These are phyloP conservation scores for Mycena floridula DNA, from an alignment of 768 basidiomycete genomes.

Conservation along the genomic window DNA sequence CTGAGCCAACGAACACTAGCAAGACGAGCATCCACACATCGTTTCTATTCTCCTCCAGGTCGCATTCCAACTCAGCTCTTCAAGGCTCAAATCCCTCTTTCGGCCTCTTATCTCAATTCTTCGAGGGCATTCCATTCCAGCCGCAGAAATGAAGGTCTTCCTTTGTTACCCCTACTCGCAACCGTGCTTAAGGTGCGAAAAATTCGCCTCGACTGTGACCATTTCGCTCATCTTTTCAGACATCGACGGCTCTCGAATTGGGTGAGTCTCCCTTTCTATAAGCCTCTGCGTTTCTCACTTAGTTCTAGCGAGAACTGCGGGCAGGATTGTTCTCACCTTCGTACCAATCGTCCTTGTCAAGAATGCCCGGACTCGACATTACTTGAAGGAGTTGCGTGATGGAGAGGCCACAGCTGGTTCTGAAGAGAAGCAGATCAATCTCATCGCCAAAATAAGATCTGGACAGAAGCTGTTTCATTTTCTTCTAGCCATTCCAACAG, in stretches of 20 bases:
- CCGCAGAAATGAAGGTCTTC: conserved; percentile 21
- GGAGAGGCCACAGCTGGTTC: conserved; percentile 45
- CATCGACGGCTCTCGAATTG: conserved; percentile 68
- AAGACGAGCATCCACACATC: too few species aligned
- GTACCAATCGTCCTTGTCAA: conserved; percentile 62
- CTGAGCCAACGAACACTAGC: too few species aligned
- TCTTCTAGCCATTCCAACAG: conserved; percentile 54
- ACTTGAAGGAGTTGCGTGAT: conserved; percentile 29
- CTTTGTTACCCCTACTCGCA: conserved; percentile 50
- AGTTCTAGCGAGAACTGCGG: conserved; percentile 63
- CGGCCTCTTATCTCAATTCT: too few species aligned
- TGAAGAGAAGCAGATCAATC: conserved; percentile 42
- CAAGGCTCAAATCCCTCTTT: too few species aligned
- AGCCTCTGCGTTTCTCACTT: too few species aligned
- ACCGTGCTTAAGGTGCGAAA: conserved; percentile 57
- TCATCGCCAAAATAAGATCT: conserved; percentile 42
- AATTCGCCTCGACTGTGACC: background rate
- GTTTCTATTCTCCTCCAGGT: too few species aligned
- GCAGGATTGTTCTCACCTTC: conserved; percentile 69
- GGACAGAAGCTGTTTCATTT: conserved; percentile 45
- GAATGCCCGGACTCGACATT: conserved; percentile 44
- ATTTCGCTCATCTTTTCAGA: conserved; percentile 31
- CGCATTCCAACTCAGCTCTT: too few species aligned
- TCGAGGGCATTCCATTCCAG: conserved; percentile 47
- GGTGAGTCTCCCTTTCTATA: too few species aligned